Evolutionary conservation across 139 green algal species (phyloP).

Genomic region (Pseudopediastrum boryanum): DNA sequence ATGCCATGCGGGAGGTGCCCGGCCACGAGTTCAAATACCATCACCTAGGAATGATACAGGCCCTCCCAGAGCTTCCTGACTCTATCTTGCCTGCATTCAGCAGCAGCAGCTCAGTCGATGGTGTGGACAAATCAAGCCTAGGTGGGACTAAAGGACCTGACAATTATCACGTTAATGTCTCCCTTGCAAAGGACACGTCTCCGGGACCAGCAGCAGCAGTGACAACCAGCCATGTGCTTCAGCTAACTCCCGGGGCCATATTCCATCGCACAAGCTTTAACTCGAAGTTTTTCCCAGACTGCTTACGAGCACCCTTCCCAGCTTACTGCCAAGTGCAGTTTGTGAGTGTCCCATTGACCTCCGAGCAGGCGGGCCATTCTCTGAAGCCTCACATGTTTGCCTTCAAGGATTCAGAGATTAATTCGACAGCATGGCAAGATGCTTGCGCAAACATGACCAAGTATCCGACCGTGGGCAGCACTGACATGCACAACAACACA

Average conservation of each 20-base stretch:
- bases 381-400: too few relatives aligned
- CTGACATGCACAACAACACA: too few relatives aligned
- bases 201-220: background rate
- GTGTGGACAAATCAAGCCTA: background rate
- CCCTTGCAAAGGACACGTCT: background rate
- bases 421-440: too few relatives aligned
- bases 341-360: too few relatives aligned
- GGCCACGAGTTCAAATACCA: constrained; percentile 17
- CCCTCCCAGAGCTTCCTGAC: background rate
- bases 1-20: background rate
- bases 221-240: background rate
- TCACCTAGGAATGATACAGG: constrained; percentile 18
- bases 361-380: too few relatives aligned
- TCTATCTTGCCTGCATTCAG: background rate
- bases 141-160: background rate
- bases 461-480: too few relatives aligned
- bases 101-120: background rate
- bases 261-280: constrained; percentile 35
- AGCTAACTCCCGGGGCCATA: background rate
- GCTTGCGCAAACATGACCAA: too few relatives aligned
- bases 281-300: constrained; percentile 36
- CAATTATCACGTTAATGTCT: background rate
- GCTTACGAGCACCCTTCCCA: too few relatives aligned
- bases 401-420: too few relatives aligned
- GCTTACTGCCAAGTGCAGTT: too few relatives aligned